phyloP scores from a whole-genome alignment of 208 protist species.

The Leptomonas pyrrhocoris region DNA sequence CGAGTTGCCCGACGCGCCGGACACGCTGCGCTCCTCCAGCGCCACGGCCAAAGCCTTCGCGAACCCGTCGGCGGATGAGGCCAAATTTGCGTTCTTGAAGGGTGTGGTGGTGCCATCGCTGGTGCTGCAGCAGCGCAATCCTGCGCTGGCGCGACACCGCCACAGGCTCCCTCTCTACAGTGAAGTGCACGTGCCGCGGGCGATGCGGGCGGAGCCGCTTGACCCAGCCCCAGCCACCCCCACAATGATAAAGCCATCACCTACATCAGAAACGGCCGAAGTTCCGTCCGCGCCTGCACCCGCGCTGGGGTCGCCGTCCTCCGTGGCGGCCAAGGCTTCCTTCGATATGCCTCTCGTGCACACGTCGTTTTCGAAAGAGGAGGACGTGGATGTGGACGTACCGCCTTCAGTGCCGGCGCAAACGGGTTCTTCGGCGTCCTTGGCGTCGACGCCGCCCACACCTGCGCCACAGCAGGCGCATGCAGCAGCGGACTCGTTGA shows the following conservation, averaged over 20 bases:
- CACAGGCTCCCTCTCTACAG: conserved; percentile 15
- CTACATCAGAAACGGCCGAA: background rate
- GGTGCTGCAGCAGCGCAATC: conserved; percentile 40
- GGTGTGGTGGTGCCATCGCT: conserved; percentile 39
- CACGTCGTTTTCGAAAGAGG: background rate
- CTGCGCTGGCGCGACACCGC: background rate
- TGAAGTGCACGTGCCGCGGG: conserved; percentile 19
- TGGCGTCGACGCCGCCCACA: conserved; percentile 7
- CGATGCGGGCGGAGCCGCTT: conserved; percentile 16
- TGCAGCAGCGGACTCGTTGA: no score
- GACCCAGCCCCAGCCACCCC: background rate
- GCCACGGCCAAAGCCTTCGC: conserved; percentile 7
- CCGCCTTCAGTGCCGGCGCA: background rate
- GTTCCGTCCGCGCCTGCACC: background rate
- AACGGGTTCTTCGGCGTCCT: background rate
- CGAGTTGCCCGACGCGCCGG: background rate
- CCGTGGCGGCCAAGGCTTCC: background rate
- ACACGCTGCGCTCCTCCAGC: background rate
- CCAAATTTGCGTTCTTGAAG: conserved; percentile 42
- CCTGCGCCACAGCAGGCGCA: background rate
- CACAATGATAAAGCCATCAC: background rate
- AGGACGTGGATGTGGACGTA: conserved; percentile 15
- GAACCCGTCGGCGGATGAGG: background rate
- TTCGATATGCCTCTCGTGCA: background rate
- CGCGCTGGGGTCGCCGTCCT: background rate